A percentile compares a stretch with the other conserved stretches of the same genome.
These are phyloP conservation scores for Eurotiales sp. DNA, from an alignment of 2,329 filamentous ascomycete species.

Conservation along the genomic window DNA sequence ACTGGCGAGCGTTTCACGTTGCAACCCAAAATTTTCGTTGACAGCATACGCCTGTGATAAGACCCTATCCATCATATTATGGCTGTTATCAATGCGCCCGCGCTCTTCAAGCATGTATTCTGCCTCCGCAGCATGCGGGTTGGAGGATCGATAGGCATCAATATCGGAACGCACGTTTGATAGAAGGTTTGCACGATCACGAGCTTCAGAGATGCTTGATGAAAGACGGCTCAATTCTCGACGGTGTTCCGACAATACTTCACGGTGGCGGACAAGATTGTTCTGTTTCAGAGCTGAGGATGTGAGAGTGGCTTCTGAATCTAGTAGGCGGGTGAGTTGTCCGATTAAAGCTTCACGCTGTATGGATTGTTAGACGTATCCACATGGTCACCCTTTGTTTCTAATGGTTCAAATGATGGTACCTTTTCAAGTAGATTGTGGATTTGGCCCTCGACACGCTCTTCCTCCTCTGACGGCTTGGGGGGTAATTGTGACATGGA, in stretches of 20 bases:
- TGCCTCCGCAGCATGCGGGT: constrained; percentile 78
- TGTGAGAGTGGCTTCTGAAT: constrained; percentile 82
- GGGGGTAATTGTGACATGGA: constrained; percentile 72
- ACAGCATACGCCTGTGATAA: constrained; percentile 95
- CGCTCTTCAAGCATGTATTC: constrained; percentile 98
- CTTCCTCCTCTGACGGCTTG: constrained; percentile 82
- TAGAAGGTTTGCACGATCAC: constrained; percentile 84
- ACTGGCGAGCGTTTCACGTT: constrained; percentile 81
- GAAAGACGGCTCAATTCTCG: constrained; percentile 75
- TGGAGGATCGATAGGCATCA: constrained; percentile 76
- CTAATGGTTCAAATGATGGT: constrained; percentile 19
- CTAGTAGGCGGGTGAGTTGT: constrained; percentile 82
- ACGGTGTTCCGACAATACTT: constrained; percentile 82
- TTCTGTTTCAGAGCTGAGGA: constrained; percentile 95
- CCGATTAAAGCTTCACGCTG: constrained; percentile 78
- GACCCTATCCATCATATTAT: constrained; percentile 84
- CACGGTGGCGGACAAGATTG: constrained; percentile 85
- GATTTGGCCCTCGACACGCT: constrained; percentile 72
- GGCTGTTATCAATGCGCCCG: constrained; percentile 77
- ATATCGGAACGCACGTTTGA: constrained; percentile 90
- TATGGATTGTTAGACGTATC: constrained; percentile 13
- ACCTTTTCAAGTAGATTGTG: constrained; percentile 82
- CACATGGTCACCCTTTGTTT: neutral
- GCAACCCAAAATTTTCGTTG: constrained; percentile 82
- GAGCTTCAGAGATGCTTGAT: constrained; percentile 68